Base-by-base conservation (phyloP, 805 yeast species). In the Wickerhamiella azyma region DNA sequence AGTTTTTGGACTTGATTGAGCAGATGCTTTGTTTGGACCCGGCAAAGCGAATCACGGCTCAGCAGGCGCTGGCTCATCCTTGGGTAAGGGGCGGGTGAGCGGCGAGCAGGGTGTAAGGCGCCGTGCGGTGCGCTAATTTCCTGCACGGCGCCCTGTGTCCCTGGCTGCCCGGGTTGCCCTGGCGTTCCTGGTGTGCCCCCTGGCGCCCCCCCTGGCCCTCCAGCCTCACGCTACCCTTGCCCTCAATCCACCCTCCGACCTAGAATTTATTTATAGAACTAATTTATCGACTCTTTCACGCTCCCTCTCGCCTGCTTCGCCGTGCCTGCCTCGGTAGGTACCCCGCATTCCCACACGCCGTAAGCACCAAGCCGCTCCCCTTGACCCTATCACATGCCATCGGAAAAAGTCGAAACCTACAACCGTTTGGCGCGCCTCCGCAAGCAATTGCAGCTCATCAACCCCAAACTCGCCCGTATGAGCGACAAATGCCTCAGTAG, bases 51-150 rank as follows among this genome's bases (percentile, higher is more conserved):
- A 76, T 82, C 45, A 75, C 84, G 1, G 94, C 89, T 4, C 73
- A 71, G 48, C 80, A 81, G 51, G 92, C 94, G 0, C 68, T 85
- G 53, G 69, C 71, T 49, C 94, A 85, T 61, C 85, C 84, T 41
- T 92, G 95, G 33, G 33, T 10, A 3, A 3, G 5, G 8, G 16
- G 33, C 9, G 4, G 16, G 8, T n/a, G 28, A 26, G 28, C 28
- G 9, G 28, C 28, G 7, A 9, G 28, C 28, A 9, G 28, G 7
- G 9, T 7, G 28, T 9, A 26, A 7, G 28, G 28, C 28, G 28
- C 7, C 28, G 9, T 26, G 28, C 28, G 9, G 28, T 9, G 28
- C n/a, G n/a, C n/a, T n/a, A n/a, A n/a, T n/a, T n/a, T n/a, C n/a
- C n/a, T n/a, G n/a, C n/a, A n/a, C n/a, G n/a, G n/a, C n/a, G n/a